Evolutionary conservation across 169 alveolate species (phyloP).

Genomic region (Cryptosporidium ryanae): DNA sequence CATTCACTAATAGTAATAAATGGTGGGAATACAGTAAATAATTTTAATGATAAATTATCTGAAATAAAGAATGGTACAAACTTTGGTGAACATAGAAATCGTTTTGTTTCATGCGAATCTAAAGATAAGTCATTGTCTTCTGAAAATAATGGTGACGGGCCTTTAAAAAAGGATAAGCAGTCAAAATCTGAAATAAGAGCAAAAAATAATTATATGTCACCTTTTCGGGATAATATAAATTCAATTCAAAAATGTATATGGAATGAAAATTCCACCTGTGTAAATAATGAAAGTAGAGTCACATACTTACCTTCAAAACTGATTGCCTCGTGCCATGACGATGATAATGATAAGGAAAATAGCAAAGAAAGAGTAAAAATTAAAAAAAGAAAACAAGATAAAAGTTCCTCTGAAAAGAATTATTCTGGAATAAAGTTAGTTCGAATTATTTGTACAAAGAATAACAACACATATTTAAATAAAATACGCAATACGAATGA

Average conservation of each 20-base stretch:
- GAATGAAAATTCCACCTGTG: too few relatives aligned
- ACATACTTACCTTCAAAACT: too few relatives aligned
- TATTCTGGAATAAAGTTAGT: constrained; percentile 26
- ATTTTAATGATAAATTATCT: not conserved
- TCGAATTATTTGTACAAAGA: constrained; percentile 13
- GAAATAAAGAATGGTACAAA: too few relatives aligned
- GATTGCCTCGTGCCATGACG: too few relatives aligned
- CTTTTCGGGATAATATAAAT: too few relatives aligned
- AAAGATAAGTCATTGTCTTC: too few relatives aligned
- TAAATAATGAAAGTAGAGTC: too few relatives aligned
- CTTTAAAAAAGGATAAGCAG: not conserved
- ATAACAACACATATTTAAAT: not conserved
- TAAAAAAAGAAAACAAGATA: not conserved
- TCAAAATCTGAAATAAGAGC: not conserved
- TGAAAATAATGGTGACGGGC: too few relatives aligned
- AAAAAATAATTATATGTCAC: not conserved
- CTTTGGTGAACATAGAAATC: too few relatives aligned
- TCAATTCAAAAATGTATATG: too few relatives aligned
- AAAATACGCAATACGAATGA: not conserved
- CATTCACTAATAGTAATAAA: constrained; percentile 10
- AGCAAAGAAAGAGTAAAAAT: not conserved
- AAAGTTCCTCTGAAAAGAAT: not conserved
- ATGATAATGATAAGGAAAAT: not conserved
- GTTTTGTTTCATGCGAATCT: too few relatives aligned
- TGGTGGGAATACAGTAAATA: not conserved